Base-by-base conservation (phyloP, 2,329 filamentous ascomycete genomes). In the Aphanocladium album region DNA sequence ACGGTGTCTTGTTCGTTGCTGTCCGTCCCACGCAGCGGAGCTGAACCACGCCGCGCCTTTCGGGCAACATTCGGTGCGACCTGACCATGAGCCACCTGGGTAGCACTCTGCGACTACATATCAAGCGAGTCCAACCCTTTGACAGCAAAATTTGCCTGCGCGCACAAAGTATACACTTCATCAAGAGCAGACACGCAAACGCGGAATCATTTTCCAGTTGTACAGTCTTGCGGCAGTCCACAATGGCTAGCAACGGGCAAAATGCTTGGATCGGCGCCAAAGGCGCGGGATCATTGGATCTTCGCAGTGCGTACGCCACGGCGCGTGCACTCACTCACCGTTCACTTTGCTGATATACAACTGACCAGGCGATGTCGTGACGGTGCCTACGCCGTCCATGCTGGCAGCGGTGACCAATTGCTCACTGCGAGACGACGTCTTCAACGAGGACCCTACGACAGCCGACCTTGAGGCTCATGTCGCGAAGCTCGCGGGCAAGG, bases 391-490 rank as follows among this genome's bases (percentile, higher is more conserved):
- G 0, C 73, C 84, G 1, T 84, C 88, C 4, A 97, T 96, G 93
- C 85, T 97, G 41, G 78, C 83, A 49, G 90, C 93, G 17, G 89
- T 97, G 65, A 80, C 85, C 66, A 80, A 85, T 55, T 89, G 87
- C 64, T 88, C 89, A 0, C 83, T 96, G 35, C 79, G 89, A 19
- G 93, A 97, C 73, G 93, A 96, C 73, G 91, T 96, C 66, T 90
- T 89, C 72, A 77, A 80, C 64, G 91, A 96, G 74, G 92, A 96
- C 68, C 79, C 84, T 1, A 91, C 89, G 0, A 97, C 93, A 1
- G 86, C 83, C 55, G 80, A 83, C 25, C 84, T 98, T 45, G 90
- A 97, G 73, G 76, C 81, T 50, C 87, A 89, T 71, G 81, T 96
- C 49, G 90, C 91, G 19, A 71, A 81, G 35, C 81, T 96, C 3